These are phyloP conservation scores for Gossypium aridum DNA, from an alignment of 441 rosid species.

Conservation along the genomic window DNA sequence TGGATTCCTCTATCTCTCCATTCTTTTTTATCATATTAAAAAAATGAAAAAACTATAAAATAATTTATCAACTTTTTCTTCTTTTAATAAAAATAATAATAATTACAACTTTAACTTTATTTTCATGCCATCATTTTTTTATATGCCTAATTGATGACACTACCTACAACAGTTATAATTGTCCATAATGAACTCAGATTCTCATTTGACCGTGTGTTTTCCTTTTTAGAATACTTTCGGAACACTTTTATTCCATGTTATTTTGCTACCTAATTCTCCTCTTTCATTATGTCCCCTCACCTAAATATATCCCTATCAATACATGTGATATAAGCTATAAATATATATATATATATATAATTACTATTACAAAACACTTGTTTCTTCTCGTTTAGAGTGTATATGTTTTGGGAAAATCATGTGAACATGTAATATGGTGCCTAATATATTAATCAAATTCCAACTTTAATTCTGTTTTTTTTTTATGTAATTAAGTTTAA, in stretches of 20 bases:
- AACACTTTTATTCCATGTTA: slow-evolving; percentile 3
- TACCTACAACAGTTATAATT: too few species aligned
- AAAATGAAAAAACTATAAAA: neutral
- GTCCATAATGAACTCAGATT: slow-evolving; percentile 11
- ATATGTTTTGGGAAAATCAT: neutral
- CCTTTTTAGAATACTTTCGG: slow-evolving; percentile 18
- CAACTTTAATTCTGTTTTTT: too few species aligned
- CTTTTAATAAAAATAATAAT: neutral
- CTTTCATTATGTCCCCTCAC: slow-evolving; percentile 7
- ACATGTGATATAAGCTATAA: neutral
- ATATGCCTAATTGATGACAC: too few species aligned
- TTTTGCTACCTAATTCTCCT: slow-evolving; percentile 20
- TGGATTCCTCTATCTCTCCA: slow-evolving; percentile 38
- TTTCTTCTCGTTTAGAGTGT: neutral
- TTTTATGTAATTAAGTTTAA: too few species aligned
- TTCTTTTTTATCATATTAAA: slow-evolving; percentile 1
- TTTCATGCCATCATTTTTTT: too few species aligned
- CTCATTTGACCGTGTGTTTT: slow-evolving; percentile 5
- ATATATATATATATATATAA: neutral
- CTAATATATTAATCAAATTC: too few species aligned
- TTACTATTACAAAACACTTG: neutral
- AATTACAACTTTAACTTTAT: neutral
- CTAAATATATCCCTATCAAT: neutral
- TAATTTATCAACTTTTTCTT: slow-evolving; percentile 5
- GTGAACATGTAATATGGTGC: neutral